Evolutionary conservation across 768 basidiomycete species (phyloP).

Genomic region (Tylopilus subfusipes): DNA sequence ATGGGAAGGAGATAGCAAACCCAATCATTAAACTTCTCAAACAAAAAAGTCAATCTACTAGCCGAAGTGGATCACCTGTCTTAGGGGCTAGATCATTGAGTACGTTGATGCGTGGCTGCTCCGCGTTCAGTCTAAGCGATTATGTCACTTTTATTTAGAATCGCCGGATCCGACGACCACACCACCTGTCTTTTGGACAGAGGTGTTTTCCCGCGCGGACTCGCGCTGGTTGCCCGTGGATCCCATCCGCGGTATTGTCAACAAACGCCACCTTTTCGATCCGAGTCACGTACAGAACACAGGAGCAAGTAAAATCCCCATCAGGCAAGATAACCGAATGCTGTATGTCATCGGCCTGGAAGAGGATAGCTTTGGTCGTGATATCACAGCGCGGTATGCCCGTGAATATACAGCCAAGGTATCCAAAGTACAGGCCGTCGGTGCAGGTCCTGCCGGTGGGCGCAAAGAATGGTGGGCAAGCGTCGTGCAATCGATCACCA

Average conservation of each 20-base stretch:
- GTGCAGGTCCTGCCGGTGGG: constrained; percentile 44
- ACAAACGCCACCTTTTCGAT: constrained; percentile 79
- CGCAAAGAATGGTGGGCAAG: constrained; percentile 84
- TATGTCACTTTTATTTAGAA: constrained; percentile 24
- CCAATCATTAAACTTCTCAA: constrained; percentile 59
- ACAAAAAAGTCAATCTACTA: constrained; percentile 46
- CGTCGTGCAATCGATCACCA: constrained; percentile 55
- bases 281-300: constrained; percentile 43
- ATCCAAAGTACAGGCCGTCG: constrained; percentile 70
- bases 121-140: constrained; percentile 19
- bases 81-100: constrained; percentile 15
- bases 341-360: constrained; percentile 91
- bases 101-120: constrained; percentile 12
- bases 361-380: constrained; percentile 89
- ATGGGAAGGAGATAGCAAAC: constrained; percentile 55
- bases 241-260: constrained; percentile 75
- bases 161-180: constrained; percentile 51
- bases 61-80: constrained; percentile 34
- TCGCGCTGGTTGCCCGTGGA: constrained; percentile 92
- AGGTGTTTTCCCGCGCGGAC: constrained; percentile 92
- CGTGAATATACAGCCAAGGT: constrained; percentile 76
- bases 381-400: constrained; percentile 89
- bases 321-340: constrained; percentile 72
- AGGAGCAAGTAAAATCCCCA: constrained; percentile 10
- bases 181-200: constrained; percentile 94